Evolutionary conservation across 1,284 basidiomycete genomes (phyloP).

Genomic region (Ustilago xerochloae): DNA sequence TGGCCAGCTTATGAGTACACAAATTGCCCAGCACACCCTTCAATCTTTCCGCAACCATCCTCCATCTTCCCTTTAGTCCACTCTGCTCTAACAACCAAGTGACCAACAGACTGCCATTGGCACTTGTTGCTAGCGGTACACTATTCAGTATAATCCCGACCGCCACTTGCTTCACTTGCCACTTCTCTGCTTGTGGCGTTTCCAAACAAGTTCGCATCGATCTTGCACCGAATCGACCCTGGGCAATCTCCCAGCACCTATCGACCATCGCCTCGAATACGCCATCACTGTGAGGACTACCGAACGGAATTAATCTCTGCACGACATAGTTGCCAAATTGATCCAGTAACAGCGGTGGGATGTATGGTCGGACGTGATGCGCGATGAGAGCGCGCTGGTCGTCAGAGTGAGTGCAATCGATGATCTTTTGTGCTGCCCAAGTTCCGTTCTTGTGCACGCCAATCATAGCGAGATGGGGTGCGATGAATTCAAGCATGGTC

Average conservation of each 20-base stretch:
- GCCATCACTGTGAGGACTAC: constrained; percentile 87
- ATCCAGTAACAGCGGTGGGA: constrained; percentile 92
- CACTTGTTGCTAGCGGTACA: constrained; percentile 95
- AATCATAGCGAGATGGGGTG: constrained; percentile 94
- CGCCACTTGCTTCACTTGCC: constrained; percentile 82
- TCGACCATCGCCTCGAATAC: constrained; percentile 98
- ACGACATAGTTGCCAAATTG: constrained; percentile 99
- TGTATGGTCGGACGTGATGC: constrained; percentile 86
- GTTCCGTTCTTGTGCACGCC: constrained; percentile 99
- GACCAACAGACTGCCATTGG: constrained; percentile 91
- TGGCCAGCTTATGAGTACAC: constrained; percentile 97
- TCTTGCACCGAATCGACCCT: constrained; percentile 94
- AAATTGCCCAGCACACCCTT: constrained; percentile 92
- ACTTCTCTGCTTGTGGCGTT: constrained; percentile 76
- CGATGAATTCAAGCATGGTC: constrained; percentile 90
- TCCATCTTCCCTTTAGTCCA: constrained; percentile 89
- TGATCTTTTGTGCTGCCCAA: constrained; percentile 96
- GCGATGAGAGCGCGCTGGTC: constrained; percentile 88
- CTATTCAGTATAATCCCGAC: constrained; percentile 95
- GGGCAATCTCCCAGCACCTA: constrained; percentile 96
- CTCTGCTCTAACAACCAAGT: constrained; percentile 98
- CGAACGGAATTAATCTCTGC: constrained; percentile 91
- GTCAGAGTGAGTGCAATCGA: constrained; percentile 83
- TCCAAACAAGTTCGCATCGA: constrained; percentile 98
- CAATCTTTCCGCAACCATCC: constrained; percentile 92